These are phyloP conservation scores for Alternaria arborescens DNA, from an alignment of 2,329 filamentous ascomycete species.

Conservation along the genomic window DNA sequence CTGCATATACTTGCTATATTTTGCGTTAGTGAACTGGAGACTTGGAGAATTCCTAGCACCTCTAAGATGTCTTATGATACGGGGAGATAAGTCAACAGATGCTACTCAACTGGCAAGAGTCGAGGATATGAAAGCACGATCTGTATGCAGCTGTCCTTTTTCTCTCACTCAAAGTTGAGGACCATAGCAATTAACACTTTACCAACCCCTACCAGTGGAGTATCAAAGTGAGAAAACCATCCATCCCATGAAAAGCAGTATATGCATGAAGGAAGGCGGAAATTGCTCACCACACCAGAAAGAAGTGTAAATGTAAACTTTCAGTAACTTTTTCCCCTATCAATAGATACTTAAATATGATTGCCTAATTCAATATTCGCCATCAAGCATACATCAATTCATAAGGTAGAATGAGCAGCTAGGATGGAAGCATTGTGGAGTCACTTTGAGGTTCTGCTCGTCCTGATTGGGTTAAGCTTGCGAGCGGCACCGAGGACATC, in stretches of 20 bases:
- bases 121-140: not conserved
- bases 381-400: not conserved
- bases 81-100: not conserved
- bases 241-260: too few species aligned
- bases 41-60: not conserved
- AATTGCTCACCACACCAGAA: not conserved
- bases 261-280: too few species aligned
- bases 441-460: not conserved
- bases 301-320: not conserved
- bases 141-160: not conserved
- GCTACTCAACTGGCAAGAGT: not conserved
- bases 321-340: not conserved
- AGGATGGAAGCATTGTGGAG: not conserved
- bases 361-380: not conserved
- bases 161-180: not conserved
- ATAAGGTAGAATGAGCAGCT: not conserved
- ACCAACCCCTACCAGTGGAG: rapidly evolving
- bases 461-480: conserved; percentile 5
- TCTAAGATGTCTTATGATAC: not conserved
- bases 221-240: too few species aligned
- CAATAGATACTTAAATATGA: not conserved
- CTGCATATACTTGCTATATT: not conserved
- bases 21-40: not conserved
- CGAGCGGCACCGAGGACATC: conserved; percentile 17
- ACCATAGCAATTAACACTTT: too few species aligned